Evolutionary conservation across 2,329 filamentous ascomycete genomes (phyloP).

Genomic region (Pyricularia grisea): DNA sequence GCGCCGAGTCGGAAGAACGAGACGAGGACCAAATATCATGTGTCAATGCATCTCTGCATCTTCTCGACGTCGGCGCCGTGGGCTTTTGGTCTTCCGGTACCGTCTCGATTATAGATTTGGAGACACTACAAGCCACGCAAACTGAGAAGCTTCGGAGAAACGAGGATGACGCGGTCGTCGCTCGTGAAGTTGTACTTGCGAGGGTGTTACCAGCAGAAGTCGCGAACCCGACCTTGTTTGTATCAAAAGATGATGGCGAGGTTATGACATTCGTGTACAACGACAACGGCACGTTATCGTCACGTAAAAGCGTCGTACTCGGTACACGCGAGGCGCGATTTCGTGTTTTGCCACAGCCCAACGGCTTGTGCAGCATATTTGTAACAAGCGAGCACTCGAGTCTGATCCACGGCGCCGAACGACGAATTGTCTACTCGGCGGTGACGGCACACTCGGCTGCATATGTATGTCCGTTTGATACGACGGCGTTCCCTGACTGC

Average conservation of each 20-base stretch:
- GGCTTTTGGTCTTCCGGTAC: conserved; percentile 83
- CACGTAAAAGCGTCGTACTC: conserved; percentile 72
- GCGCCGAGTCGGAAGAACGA: conserved; percentile 50
- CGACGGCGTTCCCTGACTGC: conserved; percentile 68
- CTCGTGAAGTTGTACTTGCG: conserved; percentile 71
- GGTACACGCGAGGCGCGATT: conserved; percentile 80
- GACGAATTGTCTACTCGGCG: conserved; percentile 83
- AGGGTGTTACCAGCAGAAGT: conserved; percentile 57
- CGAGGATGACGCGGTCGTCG: conserved; percentile 65
- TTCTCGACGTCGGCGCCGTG: conserved; percentile 61
- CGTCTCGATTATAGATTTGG: conserved; percentile 63
- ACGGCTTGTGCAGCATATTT: conserved; percentile 68
- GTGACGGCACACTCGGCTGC: conserved; percentile 83
- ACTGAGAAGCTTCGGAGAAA: conserved; percentile 51
- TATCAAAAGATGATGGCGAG: conserved; percentile 87
- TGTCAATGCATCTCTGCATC: conserved; percentile 60
- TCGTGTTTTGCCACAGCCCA: conserved; percentile 60
- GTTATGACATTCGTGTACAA: conserved; percentile 77
- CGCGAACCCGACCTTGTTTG: conserved; percentile 65
- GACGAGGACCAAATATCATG: conserved; percentile 75
- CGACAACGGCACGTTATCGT: conserved; percentile 50
- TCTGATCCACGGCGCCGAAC: conserved; percentile 83
- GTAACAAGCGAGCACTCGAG: conserved; percentile 91
- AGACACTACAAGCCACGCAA: conserved; percentile 51
- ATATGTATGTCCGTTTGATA: conserved; percentile 73